Percentiles rank a stretch among this genome's conserved stretches.
phyloP scores from a whole-genome alignment of 208 protist species.

The Leishmania gerbilli region DNA sequence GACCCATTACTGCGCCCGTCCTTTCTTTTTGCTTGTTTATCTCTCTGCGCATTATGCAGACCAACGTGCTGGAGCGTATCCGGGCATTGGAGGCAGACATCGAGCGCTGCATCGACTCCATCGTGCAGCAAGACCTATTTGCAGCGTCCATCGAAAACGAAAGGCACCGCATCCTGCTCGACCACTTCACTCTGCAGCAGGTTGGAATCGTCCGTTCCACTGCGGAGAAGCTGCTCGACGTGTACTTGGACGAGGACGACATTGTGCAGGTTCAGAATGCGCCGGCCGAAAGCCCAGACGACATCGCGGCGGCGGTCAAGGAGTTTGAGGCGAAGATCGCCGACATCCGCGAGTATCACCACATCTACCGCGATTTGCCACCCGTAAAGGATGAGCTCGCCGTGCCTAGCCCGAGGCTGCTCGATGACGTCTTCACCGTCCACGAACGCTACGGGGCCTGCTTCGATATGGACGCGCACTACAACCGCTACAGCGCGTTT shows the following conservation, averaged over 20 bases:
- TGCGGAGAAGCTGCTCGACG: conserved; percentile 80
- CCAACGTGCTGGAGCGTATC: conserved; percentile 79
- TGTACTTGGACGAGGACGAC: conserved; percentile 88
- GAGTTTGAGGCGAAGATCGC: conserved; percentile 79
- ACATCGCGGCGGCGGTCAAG: conserved; percentile 54
- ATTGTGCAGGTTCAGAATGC: conserved; percentile 66
- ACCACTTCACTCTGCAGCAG: conserved; percentile 80
- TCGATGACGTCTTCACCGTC: conserved; percentile 62
- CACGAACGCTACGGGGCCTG: conserved; percentile 69
- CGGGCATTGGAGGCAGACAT: conserved; percentile 83
- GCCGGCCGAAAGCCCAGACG: conserved; percentile 48
- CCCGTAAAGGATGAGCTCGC: conserved; percentile 49
- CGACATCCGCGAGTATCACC: conserved; percentile 86
- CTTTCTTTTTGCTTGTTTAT: neutral
- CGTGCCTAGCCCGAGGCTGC: conserved; percentile 47
- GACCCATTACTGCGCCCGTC: neutral
- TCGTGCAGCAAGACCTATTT: conserved; percentile 85
- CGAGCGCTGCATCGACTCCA: conserved; percentile 73
- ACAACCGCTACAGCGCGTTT: conserved; percentile 74
- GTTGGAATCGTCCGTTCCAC: conserved; percentile 43
- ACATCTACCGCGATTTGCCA: conserved; percentile 70
- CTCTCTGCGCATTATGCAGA: conserved; percentile 34
- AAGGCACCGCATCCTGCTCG: conserved; percentile 73
- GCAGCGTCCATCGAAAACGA: conserved; percentile 45
- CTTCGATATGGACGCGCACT: conserved; percentile 79